phyloP scores from a whole-genome alignment of 2,329 filamentous ascomycete species.

The Claviceps citrina region DNA sequence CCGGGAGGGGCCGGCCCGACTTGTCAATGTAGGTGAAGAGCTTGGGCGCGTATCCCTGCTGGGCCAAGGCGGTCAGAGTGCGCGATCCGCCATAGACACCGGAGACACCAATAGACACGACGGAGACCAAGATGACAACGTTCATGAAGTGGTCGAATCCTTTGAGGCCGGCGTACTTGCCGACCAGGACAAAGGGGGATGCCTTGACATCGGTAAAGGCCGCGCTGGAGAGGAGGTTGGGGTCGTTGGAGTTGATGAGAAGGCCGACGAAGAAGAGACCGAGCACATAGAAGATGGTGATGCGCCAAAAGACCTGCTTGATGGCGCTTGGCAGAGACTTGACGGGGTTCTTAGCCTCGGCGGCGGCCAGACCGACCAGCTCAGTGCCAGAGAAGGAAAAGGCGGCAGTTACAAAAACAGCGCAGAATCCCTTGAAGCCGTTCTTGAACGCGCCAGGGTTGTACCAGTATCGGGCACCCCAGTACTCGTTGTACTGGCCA shows the following conservation, averaged over 20 bases:
- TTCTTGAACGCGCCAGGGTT: slow-evolving; percentile 46
- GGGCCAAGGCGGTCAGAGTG: slow-evolving; percentile 41
- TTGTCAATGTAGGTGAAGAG: slow-evolving; percentile 43
- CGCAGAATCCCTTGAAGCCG: slow-evolving; percentile 60
- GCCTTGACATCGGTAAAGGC: slow-evolving; percentile 25
- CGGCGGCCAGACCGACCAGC: slow-evolving; percentile 30
- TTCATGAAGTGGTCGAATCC: slow-evolving; percentile 46
- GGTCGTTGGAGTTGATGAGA: slow-evolving; percentile 30
- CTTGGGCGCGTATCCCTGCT: slow-evolving; percentile 42
- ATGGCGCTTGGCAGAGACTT: slow-evolving; percentile 66
- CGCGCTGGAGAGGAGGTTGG: slow-evolving; percentile 27
- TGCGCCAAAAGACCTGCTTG: slow-evolving; percentile 58
- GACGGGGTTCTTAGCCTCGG: slow-evolving; percentile 51
- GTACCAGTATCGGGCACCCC: slow-evolving; percentile 34
- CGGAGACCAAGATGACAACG: slow-evolving; percentile 41
- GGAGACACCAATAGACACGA: slow-evolving; percentile 43
- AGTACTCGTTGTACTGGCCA: slow-evolving; percentile 30
- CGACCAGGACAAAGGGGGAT: slow-evolving; percentile 44
- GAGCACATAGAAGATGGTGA: slow-evolving; percentile 39
- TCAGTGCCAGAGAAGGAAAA: slow-evolving; percentile 62
- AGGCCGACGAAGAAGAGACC: slow-evolving; percentile 37
- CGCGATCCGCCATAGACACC: slow-evolving; percentile 44
- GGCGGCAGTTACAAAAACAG: slow-evolving; percentile 56
- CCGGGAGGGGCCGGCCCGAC: slow-evolving; percentile 37
- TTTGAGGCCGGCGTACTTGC: slow-evolving; percentile 34